Conservation (phyloP, 805 yeast species). For the Isabelozyma pseudorhagii region DNA sequence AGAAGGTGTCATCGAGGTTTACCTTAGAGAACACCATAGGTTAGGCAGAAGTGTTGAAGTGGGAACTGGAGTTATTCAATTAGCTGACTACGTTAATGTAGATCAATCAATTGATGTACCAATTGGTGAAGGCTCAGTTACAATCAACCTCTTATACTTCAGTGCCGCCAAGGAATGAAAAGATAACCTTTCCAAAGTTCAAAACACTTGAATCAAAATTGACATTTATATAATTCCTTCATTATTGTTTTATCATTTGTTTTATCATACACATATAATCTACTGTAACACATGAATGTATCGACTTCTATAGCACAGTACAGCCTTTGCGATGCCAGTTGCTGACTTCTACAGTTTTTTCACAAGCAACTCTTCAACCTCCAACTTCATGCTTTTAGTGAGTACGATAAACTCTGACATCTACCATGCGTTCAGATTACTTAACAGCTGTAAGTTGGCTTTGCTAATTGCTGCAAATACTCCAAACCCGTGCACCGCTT, state of each 20-base stretch:
- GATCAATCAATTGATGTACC: slow-evolving; percentile 36
- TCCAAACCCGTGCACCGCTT: neutral
- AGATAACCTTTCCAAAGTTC: neutral
- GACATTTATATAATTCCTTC: slow-evolving; percentile 2
- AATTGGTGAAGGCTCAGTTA: slow-evolving; percentile 39
- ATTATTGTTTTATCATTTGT: slow-evolving; percentile 1
- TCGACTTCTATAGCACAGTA: no score
- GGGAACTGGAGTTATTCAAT: slow-evolving; percentile 53
- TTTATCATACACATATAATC: no score
- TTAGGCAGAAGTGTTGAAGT: slow-evolving; percentile 68
- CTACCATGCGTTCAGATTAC: no score
- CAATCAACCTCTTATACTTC: slow-evolving; percentile 35
- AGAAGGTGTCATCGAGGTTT: slow-evolving; percentile 57
- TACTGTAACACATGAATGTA: no score
- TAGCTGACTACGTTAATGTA: slow-evolving; percentile 49
- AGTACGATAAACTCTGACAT: no score
- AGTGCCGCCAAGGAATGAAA: neutral
- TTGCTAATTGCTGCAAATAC: no score
- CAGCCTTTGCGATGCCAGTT: no score
- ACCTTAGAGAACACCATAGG: slow-evolving; percentile 63
- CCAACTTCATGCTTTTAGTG: no score
- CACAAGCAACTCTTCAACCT: no score
- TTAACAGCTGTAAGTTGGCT: no score
- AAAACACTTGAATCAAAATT: no score
- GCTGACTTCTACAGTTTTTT: no score